phyloP scores from a whole-genome alignment of 176 grass and related monocot species.

The Echinochloa phyllopogon region DNA sequence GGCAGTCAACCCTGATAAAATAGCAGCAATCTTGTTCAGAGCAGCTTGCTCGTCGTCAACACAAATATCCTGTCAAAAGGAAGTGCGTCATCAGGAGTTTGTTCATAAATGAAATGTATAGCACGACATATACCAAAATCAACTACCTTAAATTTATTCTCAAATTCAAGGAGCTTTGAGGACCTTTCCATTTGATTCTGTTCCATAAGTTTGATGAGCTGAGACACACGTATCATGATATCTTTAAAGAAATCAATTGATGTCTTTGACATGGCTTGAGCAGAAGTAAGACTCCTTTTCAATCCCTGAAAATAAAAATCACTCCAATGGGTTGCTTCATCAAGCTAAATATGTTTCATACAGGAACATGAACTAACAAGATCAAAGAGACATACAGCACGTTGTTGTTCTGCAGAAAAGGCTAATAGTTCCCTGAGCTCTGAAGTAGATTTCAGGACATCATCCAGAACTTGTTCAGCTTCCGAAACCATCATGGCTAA shows the following conservation, averaged over 20 bases:
- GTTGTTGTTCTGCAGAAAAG: conserved; percentile 65
- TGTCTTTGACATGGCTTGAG: conserved; percentile 76
- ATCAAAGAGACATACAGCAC: conserved; percentile 53
- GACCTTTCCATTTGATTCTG: conserved; percentile 56
- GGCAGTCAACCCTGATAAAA: conserved; percentile 64
- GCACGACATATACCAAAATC: conserved; percentile 15
- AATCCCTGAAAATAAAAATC: conserved; percentile 45
- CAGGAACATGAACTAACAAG: conserved; percentile 9
- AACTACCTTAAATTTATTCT: conserved; percentile 76
- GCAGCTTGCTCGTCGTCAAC: conserved; percentile 66
- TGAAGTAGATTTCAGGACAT: conserved; percentile 56
- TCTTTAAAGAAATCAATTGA: conserved; percentile 60
- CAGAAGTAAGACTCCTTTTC: conserved; percentile 68
- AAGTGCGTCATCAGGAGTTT: conserved; percentile 19
- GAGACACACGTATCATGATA: conserved; percentile 51
- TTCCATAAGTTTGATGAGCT: conserved; percentile 54
- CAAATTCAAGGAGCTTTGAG: conserved; percentile 58
- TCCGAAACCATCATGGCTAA: conserved; percentile 68
- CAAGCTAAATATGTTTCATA: conserved; percentile 29
- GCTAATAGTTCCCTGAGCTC: conserved; percentile 67
- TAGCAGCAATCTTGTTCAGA: conserved; percentile 62
- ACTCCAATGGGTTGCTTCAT: conserved; percentile 4
- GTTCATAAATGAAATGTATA: conserved; percentile 14
- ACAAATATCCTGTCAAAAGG: conserved; percentile 60
- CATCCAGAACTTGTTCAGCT: conserved; percentile 60